These are phyloP conservation scores for Pinguiococcus pyrenoidosus DNA, from an alignment of 108 stramenopile species.

Conservation along the genomic window DNA sequence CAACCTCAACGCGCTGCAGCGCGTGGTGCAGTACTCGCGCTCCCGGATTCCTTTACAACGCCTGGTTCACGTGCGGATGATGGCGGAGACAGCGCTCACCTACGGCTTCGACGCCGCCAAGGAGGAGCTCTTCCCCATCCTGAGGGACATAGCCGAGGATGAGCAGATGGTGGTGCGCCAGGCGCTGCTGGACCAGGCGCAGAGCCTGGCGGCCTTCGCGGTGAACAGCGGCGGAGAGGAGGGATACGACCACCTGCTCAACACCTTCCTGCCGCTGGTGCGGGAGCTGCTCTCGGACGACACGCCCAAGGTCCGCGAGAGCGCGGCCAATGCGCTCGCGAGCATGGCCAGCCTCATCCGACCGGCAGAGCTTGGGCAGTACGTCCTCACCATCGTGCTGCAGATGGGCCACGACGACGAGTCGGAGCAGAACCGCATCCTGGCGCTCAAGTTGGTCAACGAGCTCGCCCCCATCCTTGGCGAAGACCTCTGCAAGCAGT, in stretches of 20 bases:
- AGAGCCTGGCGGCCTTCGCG: neutral
- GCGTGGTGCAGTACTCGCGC: conserved; percentile 72
- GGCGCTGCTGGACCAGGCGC: conserved; percentile 11
- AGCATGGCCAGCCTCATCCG: conserved; percentile 17
- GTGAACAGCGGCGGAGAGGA: neutral
- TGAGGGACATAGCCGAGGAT: conserved; percentile 41
- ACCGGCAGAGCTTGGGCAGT: conserved; percentile 36
- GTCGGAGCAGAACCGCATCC: conserved; percentile 78
- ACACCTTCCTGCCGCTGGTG: conserved; percentile 26
- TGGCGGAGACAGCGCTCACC: conserved; percentile 70
- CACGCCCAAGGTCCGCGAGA: conserved; percentile 28
- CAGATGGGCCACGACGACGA: conserved; percentile 47
- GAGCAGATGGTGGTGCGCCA: conserved; percentile 8
- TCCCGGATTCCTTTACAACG: conserved; percentile 85
- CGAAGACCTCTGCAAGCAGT: conserved; percentile 24
- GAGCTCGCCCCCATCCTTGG: conserved; percentile 51
- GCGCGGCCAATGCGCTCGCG: conserved; percentile 27
- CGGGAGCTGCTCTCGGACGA: conserved; percentile 21
- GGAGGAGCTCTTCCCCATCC: neutral
- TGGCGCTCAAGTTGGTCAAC: conserved; percentile 70
- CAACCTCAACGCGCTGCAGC: conserved; percentile 69
- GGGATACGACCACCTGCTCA: conserved; percentile 6
- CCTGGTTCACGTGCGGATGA: conserved; percentile 83
- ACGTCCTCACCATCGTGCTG: conserved; percentile 46
- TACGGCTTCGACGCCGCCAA: conserved; percentile 44